Percentiles rank a stretch among this genome's conserved stretches.
phyloP scores from a whole-genome alignment of 2,329 filamentous ascomycete species.

The Fusarium phyllophilum region DNA sequence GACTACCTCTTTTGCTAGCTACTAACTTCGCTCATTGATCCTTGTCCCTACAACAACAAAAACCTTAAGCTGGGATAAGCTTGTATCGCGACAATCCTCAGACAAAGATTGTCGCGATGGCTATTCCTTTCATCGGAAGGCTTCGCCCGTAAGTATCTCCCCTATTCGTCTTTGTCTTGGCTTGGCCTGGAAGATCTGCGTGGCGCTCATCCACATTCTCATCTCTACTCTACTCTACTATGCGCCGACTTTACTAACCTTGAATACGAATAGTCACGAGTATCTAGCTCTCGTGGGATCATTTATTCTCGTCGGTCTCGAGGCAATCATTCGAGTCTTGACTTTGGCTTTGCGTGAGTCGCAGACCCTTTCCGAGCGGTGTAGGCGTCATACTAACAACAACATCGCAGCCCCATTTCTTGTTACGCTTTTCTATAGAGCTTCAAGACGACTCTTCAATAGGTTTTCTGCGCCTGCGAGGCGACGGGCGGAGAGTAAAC shows the following conservation, averaged over 20 bases:
- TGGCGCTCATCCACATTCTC: slow-evolving; percentile 9
- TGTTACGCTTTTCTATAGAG: slow-evolving; percentile 82
- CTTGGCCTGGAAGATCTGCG: background rate
- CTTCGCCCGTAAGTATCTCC: slow-evolving; percentile 59
- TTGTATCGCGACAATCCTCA: slow-evolving; percentile 10
- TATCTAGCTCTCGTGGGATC: slow-evolving; percentile 89
- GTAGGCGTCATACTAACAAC: slow-evolving; percentile 6
- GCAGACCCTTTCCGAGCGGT: slow-evolving; percentile 14
- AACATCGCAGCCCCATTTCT: slow-evolving; percentile 73
- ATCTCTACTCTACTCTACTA: background rate
- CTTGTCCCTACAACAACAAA: slow-evolving; percentile 10
- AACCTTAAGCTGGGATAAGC: background rate
- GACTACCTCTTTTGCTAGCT: background rate
- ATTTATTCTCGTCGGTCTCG: slow-evolving; percentile 82
- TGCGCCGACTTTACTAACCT: slow-evolving; percentile 29
- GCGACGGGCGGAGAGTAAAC: slow-evolving; percentile 73
- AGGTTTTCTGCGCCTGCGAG: slow-evolving; percentile 75
- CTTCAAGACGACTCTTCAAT: slow-evolving; percentile 86
- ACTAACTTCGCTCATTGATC: slow-evolving; percentile 8
- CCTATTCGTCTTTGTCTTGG: background rate
- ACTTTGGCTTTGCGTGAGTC: slow-evolving; percentile 86
- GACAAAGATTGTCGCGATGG: slow-evolving; percentile 51
- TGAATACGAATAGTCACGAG: slow-evolving; percentile 69
- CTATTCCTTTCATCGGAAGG: slow-evolving; percentile 63
- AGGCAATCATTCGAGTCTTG: slow-evolving; percentile 83